Evolutionary conservation across 129 eudicot species (phyloP).

Genomic region (Saussurea involucrata): DNA sequence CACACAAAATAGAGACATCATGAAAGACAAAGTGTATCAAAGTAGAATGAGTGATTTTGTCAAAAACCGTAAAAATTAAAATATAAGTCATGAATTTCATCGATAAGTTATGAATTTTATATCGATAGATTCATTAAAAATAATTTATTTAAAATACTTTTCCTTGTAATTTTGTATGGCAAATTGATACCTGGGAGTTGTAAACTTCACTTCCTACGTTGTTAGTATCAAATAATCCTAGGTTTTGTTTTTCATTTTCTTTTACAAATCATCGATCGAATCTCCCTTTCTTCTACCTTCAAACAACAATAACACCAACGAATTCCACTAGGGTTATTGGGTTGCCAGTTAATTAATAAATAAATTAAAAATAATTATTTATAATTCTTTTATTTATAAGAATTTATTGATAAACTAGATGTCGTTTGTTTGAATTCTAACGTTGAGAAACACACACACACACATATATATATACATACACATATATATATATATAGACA

Average conservation of each 20-base stretch:
- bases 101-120: constrained; percentile 20
- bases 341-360: not conserved
- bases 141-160: not conserved
- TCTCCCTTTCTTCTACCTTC: constrained; percentile 4
- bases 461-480: too few species aligned
- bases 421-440: not conserved
- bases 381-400: too few species aligned
- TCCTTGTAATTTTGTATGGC: constrained; percentile 1
- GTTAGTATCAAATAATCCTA: constrained; percentile 28
- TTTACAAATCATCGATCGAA: not conserved
- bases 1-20: not conserved
- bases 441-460: too few species aligned
- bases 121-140: constrained; percentile 2
- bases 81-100: constrained; percentile 20
- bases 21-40: not conserved
- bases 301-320: not conserved
- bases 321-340: not conserved
- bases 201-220: constrained; percentile 23
- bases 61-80: constrained; percentile 13
- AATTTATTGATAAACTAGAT: too few species aligned
- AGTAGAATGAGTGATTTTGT: not conserved
- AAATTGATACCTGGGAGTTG: constrained; percentile 18
- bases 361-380: too few species aligned
- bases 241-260: not conserved
- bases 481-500: too few species aligned